Percentiles rank a stretch among this genome's conserved stretches.
Conservation (phyloP, 495 filamentous ascomycete species). For the Xylaria nigripes region DNA sequence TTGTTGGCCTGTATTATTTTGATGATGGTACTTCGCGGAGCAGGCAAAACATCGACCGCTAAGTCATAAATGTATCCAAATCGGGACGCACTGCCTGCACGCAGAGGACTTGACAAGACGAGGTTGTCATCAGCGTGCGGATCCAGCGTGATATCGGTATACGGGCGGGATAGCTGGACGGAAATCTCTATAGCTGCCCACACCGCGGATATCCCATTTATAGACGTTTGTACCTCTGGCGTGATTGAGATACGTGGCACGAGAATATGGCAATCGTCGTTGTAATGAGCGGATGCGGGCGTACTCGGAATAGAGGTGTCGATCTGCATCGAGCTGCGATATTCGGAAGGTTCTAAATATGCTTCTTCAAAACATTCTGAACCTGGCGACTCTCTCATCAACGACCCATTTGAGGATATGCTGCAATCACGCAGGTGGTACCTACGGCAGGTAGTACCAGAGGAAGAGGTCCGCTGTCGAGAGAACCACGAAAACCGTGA, state of each 20-base stretch:
- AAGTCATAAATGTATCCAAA: conserved; percentile 40
- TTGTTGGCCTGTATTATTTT: conserved; percentile 29
- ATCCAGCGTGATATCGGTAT: neutral
- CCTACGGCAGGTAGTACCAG: conserved; percentile 11
- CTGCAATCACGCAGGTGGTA: conserved; percentile 7
- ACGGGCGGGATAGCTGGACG: conserved; percentile 25
- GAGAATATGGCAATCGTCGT: conserved; percentile 28
- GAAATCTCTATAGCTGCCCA: conserved; percentile 44
- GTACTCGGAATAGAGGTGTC: neutral
- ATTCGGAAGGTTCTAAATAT: conserved; percentile 1
- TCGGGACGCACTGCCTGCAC: conserved; percentile 13
- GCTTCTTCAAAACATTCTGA: neutral
- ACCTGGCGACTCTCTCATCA: conserved; percentile 4
- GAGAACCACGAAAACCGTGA: conserved; percentile 17
- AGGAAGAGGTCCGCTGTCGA: conserved; percentile 14
- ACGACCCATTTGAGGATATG: conserved; percentile 17
- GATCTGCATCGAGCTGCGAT: neutral
- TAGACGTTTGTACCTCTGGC: conserved; percentile 44
- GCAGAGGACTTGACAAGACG: conserved; percentile 1
- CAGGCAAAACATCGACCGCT: conserved; percentile 29
- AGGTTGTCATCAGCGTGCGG: conserved; percentile 4
- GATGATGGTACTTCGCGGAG: conserved; percentile 23
- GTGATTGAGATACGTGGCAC: conserved; percentile 36
- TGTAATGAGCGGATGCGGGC: conserved; percentile 5
- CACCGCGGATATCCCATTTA: conserved; percentile 24